A percentile compares a stretch with the other conserved stretches of the same genome.
These are phyloP conservation scores for Retiboletus flavoniger DNA, from an alignment of 1,284 basidiomycete genomes.

Conservation along the genomic window DNA sequence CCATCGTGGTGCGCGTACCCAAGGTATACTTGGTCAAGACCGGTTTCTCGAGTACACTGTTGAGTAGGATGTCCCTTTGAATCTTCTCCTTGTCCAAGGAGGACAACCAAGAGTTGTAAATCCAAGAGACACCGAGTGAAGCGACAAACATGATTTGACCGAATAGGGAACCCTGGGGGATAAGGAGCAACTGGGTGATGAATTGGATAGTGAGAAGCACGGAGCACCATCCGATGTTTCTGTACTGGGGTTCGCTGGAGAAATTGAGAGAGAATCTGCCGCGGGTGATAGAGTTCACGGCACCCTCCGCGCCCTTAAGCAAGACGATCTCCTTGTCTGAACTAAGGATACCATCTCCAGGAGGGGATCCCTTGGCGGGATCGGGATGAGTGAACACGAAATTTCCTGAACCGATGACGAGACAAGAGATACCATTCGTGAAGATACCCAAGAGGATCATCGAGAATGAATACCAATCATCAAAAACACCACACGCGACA, in stretches of 20 bases:
- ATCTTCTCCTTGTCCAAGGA: conserved; percentile 33
- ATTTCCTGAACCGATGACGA: conserved; percentile 32
- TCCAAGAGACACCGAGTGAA: conserved; percentile 32
- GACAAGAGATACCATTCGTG: conserved; percentile 28
- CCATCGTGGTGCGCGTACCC: conserved; percentile 32
- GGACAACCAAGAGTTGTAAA: conserved; percentile 31
- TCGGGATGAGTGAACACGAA: conserved; percentile 29
- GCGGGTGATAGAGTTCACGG: conserved; percentile 33
- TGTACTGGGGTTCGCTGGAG: conserved; percentile 20
- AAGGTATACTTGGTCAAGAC: conserved; percentile 28
- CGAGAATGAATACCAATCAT: conserved; percentile 31
- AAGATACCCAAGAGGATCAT: conserved; percentile 36
- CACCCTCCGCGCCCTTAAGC: conserved; percentile 29
- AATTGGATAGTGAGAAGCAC: conserved; percentile 32
- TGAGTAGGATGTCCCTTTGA: conserved; percentile 26
- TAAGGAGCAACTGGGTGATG: conserved; percentile 31
- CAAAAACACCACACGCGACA: conserved; percentile 20
- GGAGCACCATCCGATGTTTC: conserved; percentile 29
- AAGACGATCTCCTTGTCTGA: conserved; percentile 25
- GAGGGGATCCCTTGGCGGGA: conserved; percentile 26
- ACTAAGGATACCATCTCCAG: conserved; percentile 29
- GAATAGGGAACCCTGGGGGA: conserved; percentile 33
- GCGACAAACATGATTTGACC: conserved; percentile 35
- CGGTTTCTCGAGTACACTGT: conserved; percentile 24
- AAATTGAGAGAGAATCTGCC: conserved; percentile 31